Percentiles rank a stretch among this genome's conserved stretches.
Conservation (phyloP, 108 stramenopile genomes). For the Schizochytrium sp. region DNA sequence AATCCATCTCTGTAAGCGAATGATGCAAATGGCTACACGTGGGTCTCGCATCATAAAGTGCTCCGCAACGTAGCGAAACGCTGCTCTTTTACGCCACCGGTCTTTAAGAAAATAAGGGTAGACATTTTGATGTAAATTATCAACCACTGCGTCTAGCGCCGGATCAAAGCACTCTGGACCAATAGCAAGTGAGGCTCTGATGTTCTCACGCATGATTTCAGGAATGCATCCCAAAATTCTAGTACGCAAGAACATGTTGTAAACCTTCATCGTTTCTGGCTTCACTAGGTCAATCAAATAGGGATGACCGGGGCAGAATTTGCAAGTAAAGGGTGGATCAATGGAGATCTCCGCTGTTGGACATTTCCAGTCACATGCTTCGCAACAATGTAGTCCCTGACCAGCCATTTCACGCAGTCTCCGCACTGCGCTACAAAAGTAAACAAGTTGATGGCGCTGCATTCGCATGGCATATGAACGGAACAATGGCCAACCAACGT, state of each 20-base stretch:
- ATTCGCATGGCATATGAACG: not conserved
- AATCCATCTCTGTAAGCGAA: not conserved
- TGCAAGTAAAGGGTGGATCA: too few species aligned
- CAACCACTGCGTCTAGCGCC: not conserved
- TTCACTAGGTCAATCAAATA: too few species aligned
- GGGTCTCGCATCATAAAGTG: constrained; percentile 35
- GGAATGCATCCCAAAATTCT: not conserved
- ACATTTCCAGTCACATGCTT: not conserved
- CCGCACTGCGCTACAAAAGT: not conserved
- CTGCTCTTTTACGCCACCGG: not conserved
- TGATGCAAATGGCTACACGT: not conserved
- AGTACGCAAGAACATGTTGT: not conserved
- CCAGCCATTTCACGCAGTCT: not conserved
- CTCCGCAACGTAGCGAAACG: not conserved
- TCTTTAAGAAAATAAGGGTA: not conserved
- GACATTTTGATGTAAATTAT: not conserved
- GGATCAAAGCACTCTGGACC: constrained; percentile 1
- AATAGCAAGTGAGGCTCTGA: not conserved
- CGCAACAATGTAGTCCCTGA: not conserved
- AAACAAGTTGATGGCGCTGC: constrained; percentile 17
- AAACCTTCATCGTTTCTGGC: too few species aligned
- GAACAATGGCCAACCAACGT: not conserved
- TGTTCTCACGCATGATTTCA: not conserved
- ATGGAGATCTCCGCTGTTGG: not conserved
- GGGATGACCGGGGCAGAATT: too few species aligned